A percentile compares a stretch with the other conserved stretches of the same genome.
phyloP scores from a whole-genome alignment of 306 rosid genomes.

The Pueraria montana region DNA sequence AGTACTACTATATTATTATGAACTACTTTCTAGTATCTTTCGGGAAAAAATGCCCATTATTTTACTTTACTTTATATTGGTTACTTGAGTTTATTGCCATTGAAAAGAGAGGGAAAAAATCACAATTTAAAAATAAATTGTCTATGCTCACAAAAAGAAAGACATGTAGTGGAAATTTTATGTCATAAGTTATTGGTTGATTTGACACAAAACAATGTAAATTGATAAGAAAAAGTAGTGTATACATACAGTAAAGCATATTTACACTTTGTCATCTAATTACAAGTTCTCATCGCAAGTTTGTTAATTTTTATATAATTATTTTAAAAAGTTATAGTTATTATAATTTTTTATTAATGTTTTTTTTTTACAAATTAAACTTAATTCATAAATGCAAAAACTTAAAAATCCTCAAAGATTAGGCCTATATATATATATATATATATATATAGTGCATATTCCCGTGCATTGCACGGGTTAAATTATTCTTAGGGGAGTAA shows the following conservation, averaged over 20 bases:
- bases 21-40: neutral
- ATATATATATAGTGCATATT: too few relatives aligned
- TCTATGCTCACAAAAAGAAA: neutral
- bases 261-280: neutral
- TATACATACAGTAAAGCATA: neutral
- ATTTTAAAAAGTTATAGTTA: neutral
- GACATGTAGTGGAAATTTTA: neutral
- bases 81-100: neutral
- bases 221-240: neutral
- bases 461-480: too few relatives aligned
- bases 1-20: constrained; percentile 11
- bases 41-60: neutral
- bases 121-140: neutral
- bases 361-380: neutral
- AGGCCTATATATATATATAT: neutral
- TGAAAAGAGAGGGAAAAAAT: constrained; percentile 2
- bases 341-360: neutral
- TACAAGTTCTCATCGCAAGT: neutral
- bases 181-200: neutral
- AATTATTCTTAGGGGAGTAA: too few relatives aligned
- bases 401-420: neutral
- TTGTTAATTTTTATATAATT: too few relatives aligned
- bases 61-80: neutral
- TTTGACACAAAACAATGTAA: neutral
- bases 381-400: neutral